Base-by-base conservation (phyloP, 169 alveolate genomes). In the Plasmodium sp. region DNA sequence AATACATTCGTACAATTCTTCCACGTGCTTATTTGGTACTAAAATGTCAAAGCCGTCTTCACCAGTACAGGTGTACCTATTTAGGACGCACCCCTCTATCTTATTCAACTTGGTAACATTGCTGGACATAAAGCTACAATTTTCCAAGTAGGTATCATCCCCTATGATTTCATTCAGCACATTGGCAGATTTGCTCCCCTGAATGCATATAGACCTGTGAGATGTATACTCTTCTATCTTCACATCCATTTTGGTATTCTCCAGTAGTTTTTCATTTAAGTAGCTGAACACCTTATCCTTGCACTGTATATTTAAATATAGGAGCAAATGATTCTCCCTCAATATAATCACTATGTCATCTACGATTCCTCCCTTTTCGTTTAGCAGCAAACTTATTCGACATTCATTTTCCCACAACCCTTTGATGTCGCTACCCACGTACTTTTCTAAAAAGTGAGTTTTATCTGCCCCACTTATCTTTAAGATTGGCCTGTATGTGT, bases 331-430 rank as follows among this genome's bases (percentile, higher is more conserved):
- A 12, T 92, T 73, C 54, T 81, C 85, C 77, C 84, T 81, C 48
- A 92, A 34, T 39, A 92, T 92, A 67, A 92, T 92, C 27, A 77
- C 48, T 51, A 92, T 72, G 31, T 92, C 95, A 81, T 92, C 95
- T 92, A 92, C 18, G 22, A 92, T 92, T 43, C 92, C 92, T 4
- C 95, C 95, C 5, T 81, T 81, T 36, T 92, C 95, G 51, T 81
- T 92, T 81, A 92, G 56, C 74, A 92, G 34, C 56, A 92, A 81
- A 81, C 95, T 92, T 43, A 92, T 92, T 81, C 95, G 48, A 92
- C 95, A 92, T 92, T 92, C 95, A 72, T 92, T 92, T 82, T 92
- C 95, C 95, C 95, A 92, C 51, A 92, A 82, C 3, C 95, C 92
- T 71, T 92, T 92, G 27, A 92, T 81, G 36, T 92, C 95, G 84